Base-by-base conservation (phyloP, 148 eudicot genomes). In the Polygonum maritimum region DNA sequence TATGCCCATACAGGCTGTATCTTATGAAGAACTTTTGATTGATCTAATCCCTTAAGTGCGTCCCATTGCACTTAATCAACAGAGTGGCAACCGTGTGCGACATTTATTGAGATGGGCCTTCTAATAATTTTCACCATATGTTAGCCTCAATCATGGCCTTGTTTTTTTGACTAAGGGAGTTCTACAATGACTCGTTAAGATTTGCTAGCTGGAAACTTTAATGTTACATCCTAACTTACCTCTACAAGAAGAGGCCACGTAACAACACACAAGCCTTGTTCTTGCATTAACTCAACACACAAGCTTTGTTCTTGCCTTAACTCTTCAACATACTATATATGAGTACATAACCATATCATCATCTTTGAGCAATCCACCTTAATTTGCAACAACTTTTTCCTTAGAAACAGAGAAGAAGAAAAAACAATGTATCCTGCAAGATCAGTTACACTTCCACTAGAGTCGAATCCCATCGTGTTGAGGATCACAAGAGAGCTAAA, bases 371-470 rank as follows among this genome's bases (percentile, higher is more conserved):
- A n/a, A n/a, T n/a, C n/a, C n/a, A n/a, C n/a, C n/a, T n/a, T n/a
- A n/a, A n/a, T n/a, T n/a, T n/a, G n/a, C n/a, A n/a, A n/a, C n/a
- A n/a, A n/a, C n/a, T 0, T 54, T 54, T 18, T 48, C 13, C 52
- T 48, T 48, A 54, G 60, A n/a, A n/a, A n/a, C n/a, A n/a, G 16
- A 48, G 19, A 3, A 54, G 60, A 54, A 2, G 3, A 21, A n/a
- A 21, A 6, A 33, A 65, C 1, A 8, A 65, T 65, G 71, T 15
- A 65, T 65, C 39, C 71, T 36, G 45, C 39, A 65, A 36, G 86
- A 78, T 87, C 86, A 65, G 73, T 69, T 35, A 84, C 86, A 11
- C 77, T 87, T 49, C 84, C 89, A 19, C 75, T 80, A 10, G 81
- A 76, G 67, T 79, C 86, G 48, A 84, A 84, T 63, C 87, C 81